Evolutionary conservation across 192 early-diverging fungal genomes (phyloP).

Genomic region (Gaertneriomyces sp.): DNA sequence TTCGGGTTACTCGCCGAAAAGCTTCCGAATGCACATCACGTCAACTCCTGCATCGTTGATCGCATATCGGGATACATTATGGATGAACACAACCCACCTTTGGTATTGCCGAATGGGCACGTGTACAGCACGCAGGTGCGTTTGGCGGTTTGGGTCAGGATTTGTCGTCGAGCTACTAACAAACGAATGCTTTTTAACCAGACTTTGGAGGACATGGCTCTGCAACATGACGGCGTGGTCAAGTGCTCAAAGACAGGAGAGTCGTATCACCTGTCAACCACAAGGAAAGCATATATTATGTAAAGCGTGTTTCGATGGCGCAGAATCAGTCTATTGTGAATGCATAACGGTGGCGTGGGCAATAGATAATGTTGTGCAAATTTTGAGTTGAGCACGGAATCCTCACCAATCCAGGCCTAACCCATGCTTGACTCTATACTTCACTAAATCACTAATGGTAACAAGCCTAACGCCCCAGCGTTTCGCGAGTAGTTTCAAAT

Average conservation of each 20-base stretch:
- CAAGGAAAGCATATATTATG: conserved; percentile 42
- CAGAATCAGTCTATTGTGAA: neutral
- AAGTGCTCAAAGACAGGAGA: conserved; percentile 36
- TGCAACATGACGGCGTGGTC: conserved; percentile 32
- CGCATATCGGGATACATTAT: conserved; percentile 87
- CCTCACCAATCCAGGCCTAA: conserved; percentile 28
- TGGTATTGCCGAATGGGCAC: conserved; percentile 93
- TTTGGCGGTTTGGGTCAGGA: neutral
- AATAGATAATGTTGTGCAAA: neutral
- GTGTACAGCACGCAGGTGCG: conserved; percentile 84
- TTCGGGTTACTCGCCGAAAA: conserved; percentile 79
- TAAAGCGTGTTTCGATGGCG: neutral
- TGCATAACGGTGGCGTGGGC: neutral
- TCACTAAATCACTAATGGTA: conserved; percentile 81
- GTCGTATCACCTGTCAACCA: conserved; percentile 26
- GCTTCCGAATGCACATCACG: conserved; percentile 89
- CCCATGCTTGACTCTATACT: conserved; percentile 62
- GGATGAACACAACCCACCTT: conserved; percentile 94
- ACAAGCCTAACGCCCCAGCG: conserved; percentile 81
- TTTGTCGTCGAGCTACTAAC: neutral
- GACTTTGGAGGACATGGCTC: conserved; percentile 43
- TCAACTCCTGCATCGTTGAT: conserved; percentile 93
- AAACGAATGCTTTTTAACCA: conserved; percentile 5
- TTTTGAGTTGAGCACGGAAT: no score
- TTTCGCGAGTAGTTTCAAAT: conserved; percentile 80